Base-by-base conservation (phyloP, 345 rosid genomes). In the Pugionium dolabratum region DNA sequence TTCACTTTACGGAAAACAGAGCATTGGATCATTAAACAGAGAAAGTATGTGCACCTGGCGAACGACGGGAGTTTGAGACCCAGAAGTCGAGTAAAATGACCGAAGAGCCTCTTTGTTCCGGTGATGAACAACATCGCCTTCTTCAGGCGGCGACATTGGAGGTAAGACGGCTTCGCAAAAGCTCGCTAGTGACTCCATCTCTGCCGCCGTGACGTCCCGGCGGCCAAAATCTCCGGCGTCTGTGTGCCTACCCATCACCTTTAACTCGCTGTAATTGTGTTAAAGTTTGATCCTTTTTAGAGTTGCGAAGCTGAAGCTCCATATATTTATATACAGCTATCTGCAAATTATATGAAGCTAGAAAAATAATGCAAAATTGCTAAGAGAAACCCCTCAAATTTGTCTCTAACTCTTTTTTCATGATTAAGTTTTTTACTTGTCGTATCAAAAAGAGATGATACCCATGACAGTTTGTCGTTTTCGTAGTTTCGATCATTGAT, bases 101-200 rank as follows among this genome's bases (percentile, higher is more conserved):
- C 78, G 80, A 6, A 75, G 54, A 25, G 81, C 61, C 54, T 62
- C 77, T 28, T 54, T 55, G 51, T 6, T 18, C 29, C 55, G 65
- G 9, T 69, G 71, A 18, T 59, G 62, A 30, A 33, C 60, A 30
- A 41, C 69, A 9, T 52, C 53, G 3, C 54, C 47, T 2, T 73
- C 37, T 50, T 59, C 53, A 1, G 71, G 62, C 7, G 72, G 66
- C 2, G 74, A 10, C 29, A 84, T 36, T 69, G 91, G 56, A 50
- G 96, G 94, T 53, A 84, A 70, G 7, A 84, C 2, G 4, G 78
- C 77, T 51, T 85, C 87, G n/a, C 87, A 87, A 31, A 89, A 4
- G 71, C 83, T 70, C 7, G 77, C 59, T 66, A 91, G 54, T 0
- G 89, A 39, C 7, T 67, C 62, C 62, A 91, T 80, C 80, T 91